Base-by-base conservation (phyloP, 2,329 filamentous ascomycete genomes). In the Pseudofabraea citricarpa region DNA sequence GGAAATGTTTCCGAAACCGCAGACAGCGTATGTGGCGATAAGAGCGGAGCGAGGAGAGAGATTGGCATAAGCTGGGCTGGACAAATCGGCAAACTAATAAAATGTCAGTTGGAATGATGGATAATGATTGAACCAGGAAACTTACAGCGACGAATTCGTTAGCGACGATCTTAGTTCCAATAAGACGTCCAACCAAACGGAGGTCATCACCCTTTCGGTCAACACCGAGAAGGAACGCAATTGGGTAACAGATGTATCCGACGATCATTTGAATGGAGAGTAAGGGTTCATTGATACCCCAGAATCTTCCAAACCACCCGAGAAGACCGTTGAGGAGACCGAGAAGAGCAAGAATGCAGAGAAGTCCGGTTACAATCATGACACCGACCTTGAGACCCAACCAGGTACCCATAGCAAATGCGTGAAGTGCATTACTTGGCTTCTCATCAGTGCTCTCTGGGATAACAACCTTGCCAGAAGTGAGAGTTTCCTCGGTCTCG, bases 11-110 rank as follows among this genome's bases (percentile, higher is more conserved):
- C 87, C 90, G 62, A 89, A 89, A 20, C 80, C 80, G 65, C 88
- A 94, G 52, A 90, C 77, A 16, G 87, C 86, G 60, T 95, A 95
- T 40, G 87, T 94, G 36, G 85, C 87, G 58, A 95, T 94, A 52
- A 95, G 75, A 36, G 75, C 74, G 19, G 87, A 88, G 41, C 89
- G 87, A 13, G 77, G 69, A 22, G 79, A 81, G 48, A 95, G 73
- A 21, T 61, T 51, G 42, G 66, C 65, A 62, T 85, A 90, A 0
- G 63, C 61, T 1, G 66, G 57, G 0, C 73, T 68, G 47, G 73
- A 72, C 7, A 90, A 77, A 22, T 62, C 61, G 20, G 64, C 64
- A 68, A 46, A 45, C 37, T 41, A 35, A 19, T 24, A n/a, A n/a
- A n/a, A n/a, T n/a, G n/a, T n/a, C n/a, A n/a, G n/a, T n/a, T n/a